Evolutionary conservation across 2,329 filamentous ascomycete species (phyloP), one percentile per base, ranked within the genome.

Genomic region (Penicillium palitans): DNA sequence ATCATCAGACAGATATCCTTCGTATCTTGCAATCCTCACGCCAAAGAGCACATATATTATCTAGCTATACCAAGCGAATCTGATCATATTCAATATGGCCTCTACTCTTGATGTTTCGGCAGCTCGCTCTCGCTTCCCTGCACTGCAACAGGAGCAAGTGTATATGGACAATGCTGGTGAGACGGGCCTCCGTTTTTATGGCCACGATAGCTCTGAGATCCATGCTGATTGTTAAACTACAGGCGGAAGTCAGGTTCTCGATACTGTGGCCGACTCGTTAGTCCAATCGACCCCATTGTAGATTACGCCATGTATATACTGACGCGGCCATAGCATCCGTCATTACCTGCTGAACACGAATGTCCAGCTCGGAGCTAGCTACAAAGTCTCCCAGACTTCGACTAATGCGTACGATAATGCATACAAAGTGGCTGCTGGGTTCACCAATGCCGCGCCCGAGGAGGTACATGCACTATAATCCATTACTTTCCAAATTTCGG

Each of bases 301-400:
- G 9, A 52, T 21, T 25, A 29, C n/a, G n/a, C 24, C 12, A 6
- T 37, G 15, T 21, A 29, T 19, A 3, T 37, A 12, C 27, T 41
- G 24, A 59, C 29, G 35, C 24, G 3, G 7, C 21, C 10, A 24
- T 21, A 86, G 87, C 1, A 86, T 93, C 55, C 79, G 79, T 1
- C 79, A 85, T 25, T 92, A 93, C 66, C 80, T 92, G 9, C 78
- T 81, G 39, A 81, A 81, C 29, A 87, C 81, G 61, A 92, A 93
- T 64, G 89, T 92, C 42, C 90, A 93, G 71, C 82, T 92, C 0
- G 90, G 89, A 21, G 89, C 88, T 3, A 85, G 84, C 0, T 93
- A 93, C 70, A 77, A 78, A 6, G 79, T 84, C 1, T 83, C 86
- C 10, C 77, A 83, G 62, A 75, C 79, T 41, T 86, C 89, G 0